These are phyloP conservation scores for Aspergillus tubingensis DNA, from an alignment of 2,329 filamentous ascomycete genomes.

Conservation along the genomic window DNA sequence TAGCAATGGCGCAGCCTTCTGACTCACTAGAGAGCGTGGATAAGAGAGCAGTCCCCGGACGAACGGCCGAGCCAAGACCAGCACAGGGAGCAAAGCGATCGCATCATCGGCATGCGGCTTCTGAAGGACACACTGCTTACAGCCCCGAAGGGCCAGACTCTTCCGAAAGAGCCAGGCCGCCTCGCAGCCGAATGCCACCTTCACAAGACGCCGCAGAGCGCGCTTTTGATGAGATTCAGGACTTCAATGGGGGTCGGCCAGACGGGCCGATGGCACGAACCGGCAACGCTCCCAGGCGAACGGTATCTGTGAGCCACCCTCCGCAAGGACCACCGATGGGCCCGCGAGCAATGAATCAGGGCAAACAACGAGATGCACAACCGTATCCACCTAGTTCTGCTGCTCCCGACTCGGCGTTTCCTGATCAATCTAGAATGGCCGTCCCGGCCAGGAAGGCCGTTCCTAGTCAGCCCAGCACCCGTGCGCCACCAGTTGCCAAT, in stretches of 20 bases:
- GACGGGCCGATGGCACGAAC: conserved; percentile 12
- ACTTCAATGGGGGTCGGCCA: conserved; percentile 15
- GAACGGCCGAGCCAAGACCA: conserved; percentile 11
- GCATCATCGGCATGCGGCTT: conserved; percentile 15
- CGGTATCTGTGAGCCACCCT: conserved; percentile 28
- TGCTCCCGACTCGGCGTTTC: not conserved
- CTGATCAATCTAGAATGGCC: not conserved
- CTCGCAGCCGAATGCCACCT: conserved; percentile 21
- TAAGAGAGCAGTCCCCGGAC: conserved; percentile 1
- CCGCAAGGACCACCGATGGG: conserved; percentile 10
- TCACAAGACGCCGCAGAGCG: conserved; percentile 24
- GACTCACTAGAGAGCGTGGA: not conserved
- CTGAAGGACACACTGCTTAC: conserved; percentile 16
- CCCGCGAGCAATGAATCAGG: conserved; percentile 12
- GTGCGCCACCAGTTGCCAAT: not conserved
- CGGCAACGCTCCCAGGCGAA: conserved; percentile 27
- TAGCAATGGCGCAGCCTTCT: conserved; percentile 7
- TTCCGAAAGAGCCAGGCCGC: conserved; percentile 5
- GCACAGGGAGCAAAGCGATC: conserved; percentile 21
- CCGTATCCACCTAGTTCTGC: not conserved
- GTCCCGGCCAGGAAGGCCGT: not conserved
- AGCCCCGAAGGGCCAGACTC: conserved; percentile 13
- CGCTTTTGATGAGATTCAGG: conserved; percentile 24
- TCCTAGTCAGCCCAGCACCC: not conserved
- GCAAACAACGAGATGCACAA: conserved; percentile 3